Evolutionary conservation across 192 early-diverging fungal genomes (phyloP).

Genomic region (Dimargaris xerosporica): DNA sequence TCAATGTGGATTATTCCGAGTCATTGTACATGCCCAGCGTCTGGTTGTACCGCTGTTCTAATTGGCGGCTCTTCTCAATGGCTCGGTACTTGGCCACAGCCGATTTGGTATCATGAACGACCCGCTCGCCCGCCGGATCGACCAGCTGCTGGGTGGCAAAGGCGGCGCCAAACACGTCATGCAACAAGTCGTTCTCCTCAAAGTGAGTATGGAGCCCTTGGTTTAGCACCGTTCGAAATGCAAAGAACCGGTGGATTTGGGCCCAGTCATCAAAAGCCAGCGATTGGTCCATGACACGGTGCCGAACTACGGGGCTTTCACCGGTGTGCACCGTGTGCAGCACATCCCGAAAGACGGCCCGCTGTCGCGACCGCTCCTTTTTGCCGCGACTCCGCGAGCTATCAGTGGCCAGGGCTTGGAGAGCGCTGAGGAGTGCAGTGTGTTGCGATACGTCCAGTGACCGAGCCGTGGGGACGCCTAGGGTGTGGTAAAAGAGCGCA

Average conservation of each 20-base stretch:
- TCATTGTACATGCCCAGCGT: neutral
- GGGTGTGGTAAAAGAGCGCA: slow-evolving; percentile 41
- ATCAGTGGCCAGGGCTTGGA: slow-evolving; percentile 34
- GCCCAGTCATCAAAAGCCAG: slow-evolving; percentile 11
- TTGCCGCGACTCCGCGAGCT: slow-evolving; percentile 32
- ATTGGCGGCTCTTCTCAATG: slow-evolving; percentile 1
- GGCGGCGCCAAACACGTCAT: slow-evolving; percentile 3
- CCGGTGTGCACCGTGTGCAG: slow-evolving; percentile 37
- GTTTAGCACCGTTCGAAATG: slow-evolving; percentile 7
- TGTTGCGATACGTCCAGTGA: neutral
- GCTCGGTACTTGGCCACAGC: slow-evolving; percentile 9
- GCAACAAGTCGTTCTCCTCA: slow-evolving; percentile 3
- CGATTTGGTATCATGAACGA: neutral
- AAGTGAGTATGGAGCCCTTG: slow-evolving; percentile 1
- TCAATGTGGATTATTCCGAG: too few relatives aligned
- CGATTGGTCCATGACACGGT: too few relatives aligned
- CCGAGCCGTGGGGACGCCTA: neutral
- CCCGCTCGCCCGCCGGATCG: neutral
- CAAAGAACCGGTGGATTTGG: slow-evolving; percentile 9
- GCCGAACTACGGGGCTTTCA: slow-evolving; percentile 19
- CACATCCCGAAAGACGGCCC: slow-evolving; percentile 41
- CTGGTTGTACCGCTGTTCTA: neutral
- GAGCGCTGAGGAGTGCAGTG: slow-evolving; percentile 20
- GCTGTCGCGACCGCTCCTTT: slow-evolving; percentile 35
- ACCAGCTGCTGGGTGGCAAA: neutral